A percentile compares a stretch with the other conserved stretches of the same genome.
Evolutionary conservation across 352 stramenopile genomes (phyloP).

Genomic region (Hyaloperonospora brassicae): DNA sequence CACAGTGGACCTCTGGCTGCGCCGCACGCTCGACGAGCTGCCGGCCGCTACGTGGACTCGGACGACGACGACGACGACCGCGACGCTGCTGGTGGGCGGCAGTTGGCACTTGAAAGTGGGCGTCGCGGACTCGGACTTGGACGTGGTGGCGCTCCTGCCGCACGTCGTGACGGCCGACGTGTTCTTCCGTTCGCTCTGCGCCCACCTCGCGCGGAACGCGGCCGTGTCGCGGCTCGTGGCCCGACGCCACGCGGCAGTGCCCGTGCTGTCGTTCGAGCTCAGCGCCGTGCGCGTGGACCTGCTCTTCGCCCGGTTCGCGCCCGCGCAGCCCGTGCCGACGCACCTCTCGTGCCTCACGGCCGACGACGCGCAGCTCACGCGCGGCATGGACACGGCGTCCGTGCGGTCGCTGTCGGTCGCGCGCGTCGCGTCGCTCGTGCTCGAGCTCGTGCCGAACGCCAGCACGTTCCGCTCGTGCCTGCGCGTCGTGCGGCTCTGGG

Average conservation of each 20-base stretch:
- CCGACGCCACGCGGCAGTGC: conserved; percentile 64
- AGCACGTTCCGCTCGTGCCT: conserved; percentile 60
- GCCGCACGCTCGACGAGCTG: conserved; percentile 27
- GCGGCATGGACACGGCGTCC: conserved; percentile 63
- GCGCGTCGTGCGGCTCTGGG: conserved; percentile 71
- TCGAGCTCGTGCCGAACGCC: conserved; percentile 75
- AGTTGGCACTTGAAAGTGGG: conserved; percentile 82
- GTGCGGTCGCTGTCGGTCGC: conserved; percentile 75
- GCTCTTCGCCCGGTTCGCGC: conserved; percentile 68
- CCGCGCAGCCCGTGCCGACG: conserved; percentile 50
- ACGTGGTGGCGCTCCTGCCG: conserved; percentile 69
- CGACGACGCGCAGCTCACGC: conserved; percentile 65
- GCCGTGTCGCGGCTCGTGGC: conserved; percentile 57
- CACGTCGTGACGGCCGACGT: conserved; percentile 45
- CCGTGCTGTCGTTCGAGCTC: conserved; percentile 69
- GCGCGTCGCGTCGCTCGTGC: conserved; percentile 63
- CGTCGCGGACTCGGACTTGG: conserved; percentile 62
- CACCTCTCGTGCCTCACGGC: conserved; percentile 51
- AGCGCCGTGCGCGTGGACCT: conserved; percentile 61
- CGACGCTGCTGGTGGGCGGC: conserved; percentile 61
- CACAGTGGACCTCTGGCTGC: conserved; percentile 64
- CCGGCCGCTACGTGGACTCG: conserved; percentile 12
- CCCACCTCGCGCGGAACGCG: conserved; percentile 31
- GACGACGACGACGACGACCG: conserved; percentile 25
- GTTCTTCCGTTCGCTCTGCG: conserved; percentile 64